Evolutionary conservation across 139 green algal species (phyloP), one percentile per base, ranked within the genome.

Genomic region (Chlamydomonas sphaeroides): DNA sequence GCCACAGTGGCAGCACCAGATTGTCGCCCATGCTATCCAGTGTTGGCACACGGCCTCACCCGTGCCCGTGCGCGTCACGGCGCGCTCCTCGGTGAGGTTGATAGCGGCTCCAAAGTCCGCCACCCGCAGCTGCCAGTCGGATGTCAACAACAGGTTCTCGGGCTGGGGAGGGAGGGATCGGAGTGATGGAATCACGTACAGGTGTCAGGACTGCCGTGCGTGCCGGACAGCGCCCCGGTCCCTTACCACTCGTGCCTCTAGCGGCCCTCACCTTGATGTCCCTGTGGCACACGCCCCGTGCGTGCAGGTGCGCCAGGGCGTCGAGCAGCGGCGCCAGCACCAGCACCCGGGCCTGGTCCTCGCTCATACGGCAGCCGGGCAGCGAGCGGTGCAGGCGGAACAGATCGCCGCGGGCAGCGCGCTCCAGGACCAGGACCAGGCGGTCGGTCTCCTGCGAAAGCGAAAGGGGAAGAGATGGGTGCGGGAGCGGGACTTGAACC

Each of bases 101-200:
- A 90, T 90, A 28, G 82, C 83, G 30, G 85, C 73, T 2, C 86
- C 86, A 57, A 90, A 88, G 74, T 90, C 86, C 59, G 67, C 51
- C 39, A 80, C 7, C 38, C 36, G 28, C 35, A 84, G 53, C 36
- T 68, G 35, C 65, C 78, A 77, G 26, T 49, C 25, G 26, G 25
- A 11, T 1, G 35, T 61, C n/a, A n/a, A n/a, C n/a, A n/a, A n/a
- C n/a, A n/a, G n/a, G n/a, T n/a, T n/a, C n/a, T n/a, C n/a, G n/a
- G n/a, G n/a, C n/a, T n/a, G n/a, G n/a, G n/a, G n/a, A n/a, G n/a
- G n/a, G n/a, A n/a, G n/a, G n/a, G n/a, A n/a, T n/a, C n/a, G n/a
- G n/a, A n/a, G n/a, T n/a, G n/a, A n/a, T n/a, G n/a, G n/a, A n/a
- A n/a, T n/a, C n/a, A n/a, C n/a, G n/a, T n/a, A n/a, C n/a, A n/a